Percentiles rank a stretch among this genome's conserved stretches.
Evolutionary conservation across 202 grass and related monocot genomes (phyloP).

Genomic region (Setaria italica): DNA sequence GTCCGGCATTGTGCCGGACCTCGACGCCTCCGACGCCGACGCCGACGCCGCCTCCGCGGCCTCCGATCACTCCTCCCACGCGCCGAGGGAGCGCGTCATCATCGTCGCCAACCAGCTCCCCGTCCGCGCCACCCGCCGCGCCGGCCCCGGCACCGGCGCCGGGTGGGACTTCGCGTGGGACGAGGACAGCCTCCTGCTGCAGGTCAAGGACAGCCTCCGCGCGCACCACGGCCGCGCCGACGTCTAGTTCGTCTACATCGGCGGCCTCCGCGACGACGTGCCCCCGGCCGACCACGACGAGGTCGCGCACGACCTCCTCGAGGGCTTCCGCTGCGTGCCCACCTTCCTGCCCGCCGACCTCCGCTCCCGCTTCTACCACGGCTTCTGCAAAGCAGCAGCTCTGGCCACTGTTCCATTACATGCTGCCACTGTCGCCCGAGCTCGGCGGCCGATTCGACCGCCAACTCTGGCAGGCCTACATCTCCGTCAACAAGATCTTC

Average conservation of each 20-base stretch:
- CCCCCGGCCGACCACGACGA: constrained; percentile 69
- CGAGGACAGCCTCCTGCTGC: constrained; percentile 83
- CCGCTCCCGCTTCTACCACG: constrained; percentile 75
- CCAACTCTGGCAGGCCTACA: constrained; percentile 84
- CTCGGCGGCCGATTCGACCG: constrained; percentile 89
- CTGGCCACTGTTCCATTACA: constrained; percentile 98
- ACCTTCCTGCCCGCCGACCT: constrained; percentile 79
- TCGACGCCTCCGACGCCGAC: constrained; percentile 64
- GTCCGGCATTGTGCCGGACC: constrained; percentile 83
- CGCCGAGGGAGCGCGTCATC: constrained; percentile 73
- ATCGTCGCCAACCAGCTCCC: constrained; percentile 97
- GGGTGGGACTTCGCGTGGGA: constrained; percentile 78
- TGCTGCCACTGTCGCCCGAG: constrained; percentile 90
- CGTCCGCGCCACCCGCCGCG: constrained; percentile 53
- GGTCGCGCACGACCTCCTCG: constrained; percentile 68
- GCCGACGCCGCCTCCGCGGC: constrained; percentile 46
- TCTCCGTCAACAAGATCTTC: constrained; percentile 96
- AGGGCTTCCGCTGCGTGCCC: constrained; percentile 80
- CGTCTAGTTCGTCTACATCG: constrained; percentile 85
- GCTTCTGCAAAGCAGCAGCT: constrained; percentile 99
- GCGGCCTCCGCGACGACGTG: constrained; percentile 77
- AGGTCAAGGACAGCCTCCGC: constrained; percentile 73
- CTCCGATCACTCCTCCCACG: constrained; percentile 58
- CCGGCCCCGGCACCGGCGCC: constrained; percentile 5
- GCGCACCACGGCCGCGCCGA: constrained; percentile 60